These are phyloP conservation scores for Selaginella moellendorffii DNA, from an alignment of 75 land plant genomes.

Conservation along the genomic window DNA sequence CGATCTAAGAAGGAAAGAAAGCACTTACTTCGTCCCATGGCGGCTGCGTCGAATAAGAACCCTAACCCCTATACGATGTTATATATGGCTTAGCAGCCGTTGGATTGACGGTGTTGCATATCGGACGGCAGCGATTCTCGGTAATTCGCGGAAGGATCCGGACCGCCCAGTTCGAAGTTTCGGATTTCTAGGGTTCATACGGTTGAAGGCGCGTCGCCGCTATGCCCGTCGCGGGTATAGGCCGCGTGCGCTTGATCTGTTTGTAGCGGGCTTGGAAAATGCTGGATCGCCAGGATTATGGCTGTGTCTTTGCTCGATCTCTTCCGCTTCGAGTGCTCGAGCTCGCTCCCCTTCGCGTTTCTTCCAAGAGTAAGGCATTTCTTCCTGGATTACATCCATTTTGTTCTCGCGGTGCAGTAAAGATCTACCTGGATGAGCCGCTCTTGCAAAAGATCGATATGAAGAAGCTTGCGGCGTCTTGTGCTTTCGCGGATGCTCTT, in stretches of 20 bases:
- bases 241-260: too few species aligned
- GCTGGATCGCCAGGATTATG: neutral
- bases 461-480: constrained; percentile 1
- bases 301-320: neutral
- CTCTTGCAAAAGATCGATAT: neutral
- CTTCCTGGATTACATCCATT: neutral
- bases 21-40: constrained; percentile 14
- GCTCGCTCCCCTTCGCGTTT: too few species aligned
- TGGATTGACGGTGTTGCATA: neutral
- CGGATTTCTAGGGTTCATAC: neutral
- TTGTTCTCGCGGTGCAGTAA: neutral
- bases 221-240: too few species aligned
- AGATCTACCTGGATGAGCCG: constrained; percentile 6
- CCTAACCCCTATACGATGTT: neutral
- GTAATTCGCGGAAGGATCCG: neutral
- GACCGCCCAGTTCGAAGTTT: neutral
- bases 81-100: neutral
- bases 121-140: neutral
- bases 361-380: neutral
- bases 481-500: constrained; percentile 1
- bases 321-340: neutral
- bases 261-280: too few species aligned
- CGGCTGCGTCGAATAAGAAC: constrained; percentile 6
- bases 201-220: too few species aligned
- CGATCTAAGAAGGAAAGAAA: neutral